These are phyloP conservation scores for Cyberlindnera xylosilytica DNA, from an alignment of 805 yeast genomes.

Conservation along the genomic window DNA sequence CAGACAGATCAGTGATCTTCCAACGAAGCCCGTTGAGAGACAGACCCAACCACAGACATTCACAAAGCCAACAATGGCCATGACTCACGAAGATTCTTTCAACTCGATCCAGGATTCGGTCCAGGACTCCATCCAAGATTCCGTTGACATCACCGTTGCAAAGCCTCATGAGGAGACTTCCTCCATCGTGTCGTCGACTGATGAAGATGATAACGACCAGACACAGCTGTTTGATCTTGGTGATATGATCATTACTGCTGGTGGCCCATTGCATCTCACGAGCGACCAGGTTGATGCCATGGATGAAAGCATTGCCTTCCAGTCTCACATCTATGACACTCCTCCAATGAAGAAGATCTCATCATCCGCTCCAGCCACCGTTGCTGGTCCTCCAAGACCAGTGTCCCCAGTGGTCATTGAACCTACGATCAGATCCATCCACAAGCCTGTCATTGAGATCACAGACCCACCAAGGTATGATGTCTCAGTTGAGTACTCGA, in stretches of 20 bases:
- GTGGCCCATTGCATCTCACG: constrained; percentile 13
- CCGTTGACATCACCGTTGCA: neutral
- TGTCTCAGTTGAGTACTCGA: neutral
- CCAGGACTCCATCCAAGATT: constrained; percentile 9
- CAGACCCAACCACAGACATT: neutral
- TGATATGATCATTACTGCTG: constrained; percentile 17
- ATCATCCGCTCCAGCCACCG: neutral
- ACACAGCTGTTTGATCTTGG: constrained; percentile 20
- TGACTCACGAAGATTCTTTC: constrained; percentile 8
- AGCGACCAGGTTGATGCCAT: constrained; percentile 4
- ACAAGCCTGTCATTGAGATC: constrained; percentile 1
- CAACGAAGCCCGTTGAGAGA: neutral
- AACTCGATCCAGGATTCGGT: constrained; percentile 17
- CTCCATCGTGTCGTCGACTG: constrained; percentile 5
- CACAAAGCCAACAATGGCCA: neutral
- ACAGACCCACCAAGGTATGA: neutral
- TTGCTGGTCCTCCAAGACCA: neutral
- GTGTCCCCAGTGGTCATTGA: neutral
- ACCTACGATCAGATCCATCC: neutral
- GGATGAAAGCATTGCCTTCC: constrained; percentile 18
- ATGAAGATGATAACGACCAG: constrained; percentile 8
- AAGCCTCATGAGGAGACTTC: constrained; percentile 1
- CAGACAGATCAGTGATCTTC: neutral
- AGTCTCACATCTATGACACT: constrained; percentile 15
- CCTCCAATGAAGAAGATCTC: neutral